Conservation (phyloP, 179 eudicot genomes). For the Monotropa hypopitys region DNA sequence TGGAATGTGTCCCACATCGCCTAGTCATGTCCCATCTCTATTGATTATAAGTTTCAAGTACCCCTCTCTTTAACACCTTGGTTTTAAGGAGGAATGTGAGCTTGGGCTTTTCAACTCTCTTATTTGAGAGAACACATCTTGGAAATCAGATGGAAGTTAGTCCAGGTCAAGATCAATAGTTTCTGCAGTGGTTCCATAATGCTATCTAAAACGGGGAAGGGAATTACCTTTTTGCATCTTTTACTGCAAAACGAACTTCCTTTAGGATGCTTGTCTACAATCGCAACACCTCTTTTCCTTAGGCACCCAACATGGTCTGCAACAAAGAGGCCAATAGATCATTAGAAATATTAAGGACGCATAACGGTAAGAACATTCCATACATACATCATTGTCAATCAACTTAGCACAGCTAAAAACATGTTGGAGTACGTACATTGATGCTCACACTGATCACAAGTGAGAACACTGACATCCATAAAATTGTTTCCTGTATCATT, state of each 20-base stretch:
- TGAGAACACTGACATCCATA: constrained; percentile 23
- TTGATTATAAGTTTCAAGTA: no score
- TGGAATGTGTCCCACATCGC: no score
- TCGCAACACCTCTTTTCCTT: constrained; percentile 21
- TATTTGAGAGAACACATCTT: background rate
- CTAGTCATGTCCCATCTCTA: no score
- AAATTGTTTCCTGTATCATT: constrained; percentile 14
- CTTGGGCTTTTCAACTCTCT: no score
- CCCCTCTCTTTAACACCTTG: no score
- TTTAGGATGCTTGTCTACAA: constrained; percentile 15
- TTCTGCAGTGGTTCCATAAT: background rate
- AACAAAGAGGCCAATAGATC: constrained; percentile 13
- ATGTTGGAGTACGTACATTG: constrained; percentile 40
- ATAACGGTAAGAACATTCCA: background rate
- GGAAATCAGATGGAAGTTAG: background rate
- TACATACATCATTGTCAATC: background rate
- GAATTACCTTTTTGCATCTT: constrained; percentile 61
- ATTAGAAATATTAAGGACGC: background rate
- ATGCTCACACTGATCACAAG: constrained; percentile 71
- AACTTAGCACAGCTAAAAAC: background rate
- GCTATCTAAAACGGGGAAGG: background rate
- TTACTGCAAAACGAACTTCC: constrained; percentile 68
- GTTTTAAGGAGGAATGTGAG: no score
- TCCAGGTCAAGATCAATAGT: background rate
- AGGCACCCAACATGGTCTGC: constrained; percentile 73